A percentile compares a stretch with the other conserved stretches of the same genome.
These are phyloP conservation scores for Saturnispora hagleri DNA, from an alignment of 805 yeast genomes.

Conservation along the genomic window DNA sequence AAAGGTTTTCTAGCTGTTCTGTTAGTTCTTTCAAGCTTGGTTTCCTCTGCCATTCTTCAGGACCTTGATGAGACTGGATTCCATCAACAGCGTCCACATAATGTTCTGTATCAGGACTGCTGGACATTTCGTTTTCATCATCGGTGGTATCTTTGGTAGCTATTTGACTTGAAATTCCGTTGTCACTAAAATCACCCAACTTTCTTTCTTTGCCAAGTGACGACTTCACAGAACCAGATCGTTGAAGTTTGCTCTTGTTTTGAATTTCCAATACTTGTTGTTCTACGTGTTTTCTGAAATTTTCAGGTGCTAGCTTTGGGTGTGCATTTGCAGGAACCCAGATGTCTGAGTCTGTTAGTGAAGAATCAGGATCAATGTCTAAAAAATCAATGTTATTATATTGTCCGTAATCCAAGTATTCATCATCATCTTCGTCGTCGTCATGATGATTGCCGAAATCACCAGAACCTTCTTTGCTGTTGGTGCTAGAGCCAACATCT, in stretches of 20 bases:
- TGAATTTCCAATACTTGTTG: constrained; percentile 41
- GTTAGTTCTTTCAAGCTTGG: constrained; percentile 68
- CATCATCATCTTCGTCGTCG: constrained; percentile 4
- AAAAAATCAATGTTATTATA: constrained; percentile 11
- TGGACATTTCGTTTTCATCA: neutral
- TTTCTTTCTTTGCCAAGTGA: constrained; percentile 17
- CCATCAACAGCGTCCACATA: constrained; percentile 7
- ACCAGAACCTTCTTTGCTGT: neutral
- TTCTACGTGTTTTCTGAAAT: constrained; percentile 60
- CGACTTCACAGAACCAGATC: constrained; percentile 22
- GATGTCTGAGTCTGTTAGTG: constrained; percentile 24
- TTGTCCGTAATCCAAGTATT: constrained; percentile 20
- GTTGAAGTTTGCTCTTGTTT: constrained; percentile 29
- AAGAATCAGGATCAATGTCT: constrained; percentile 12
- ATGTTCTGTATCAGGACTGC: neutral
- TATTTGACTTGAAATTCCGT: neutral
- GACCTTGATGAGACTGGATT: constrained; percentile 4
- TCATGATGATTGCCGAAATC: neutral
- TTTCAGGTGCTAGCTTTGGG: constrained; percentile 92
- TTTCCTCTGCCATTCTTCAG: constrained; percentile 15
- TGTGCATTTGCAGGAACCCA: constrained; percentile 97
- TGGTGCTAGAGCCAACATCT: neutral
- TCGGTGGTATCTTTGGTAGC: neutral
- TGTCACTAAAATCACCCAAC: constrained; percentile 6
- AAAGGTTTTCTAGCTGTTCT: constrained; percentile 61